Percentiles rank a stretch among this genome's conserved stretches.
phyloP scores from a whole-genome alignment of 2,329 filamentous ascomycete genomes.

The Calonectria pauciramosa region DNA sequence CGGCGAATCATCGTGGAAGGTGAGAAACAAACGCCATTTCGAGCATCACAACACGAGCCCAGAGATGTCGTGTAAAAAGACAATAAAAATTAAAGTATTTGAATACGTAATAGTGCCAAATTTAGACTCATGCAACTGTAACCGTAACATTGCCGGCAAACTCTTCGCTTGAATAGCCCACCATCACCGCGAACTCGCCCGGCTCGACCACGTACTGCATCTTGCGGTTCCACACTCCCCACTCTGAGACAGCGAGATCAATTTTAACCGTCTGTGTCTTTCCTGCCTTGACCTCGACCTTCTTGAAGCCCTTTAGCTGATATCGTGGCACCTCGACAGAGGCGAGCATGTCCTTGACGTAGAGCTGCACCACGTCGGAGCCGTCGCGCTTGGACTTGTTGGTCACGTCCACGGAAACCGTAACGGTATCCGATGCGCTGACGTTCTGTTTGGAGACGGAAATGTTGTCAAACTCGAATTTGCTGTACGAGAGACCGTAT shows the following conservation, averaged over 20 bases:
- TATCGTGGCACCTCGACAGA: slow-evolving; percentile 75
- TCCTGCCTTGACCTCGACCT: slow-evolving; percentile 72
- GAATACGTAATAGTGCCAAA: background rate
- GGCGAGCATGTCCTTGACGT: slow-evolving; percentile 73
- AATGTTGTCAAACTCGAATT: slow-evolving; percentile 71
- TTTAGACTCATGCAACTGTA: slow-evolving; percentile 55
- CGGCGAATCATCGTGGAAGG: background rate
- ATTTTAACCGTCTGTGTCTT: slow-evolving; percentile 67
- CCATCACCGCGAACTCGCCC: slow-evolving; percentile 74
- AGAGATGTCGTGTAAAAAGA: background rate
- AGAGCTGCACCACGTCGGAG: slow-evolving; percentile 77
- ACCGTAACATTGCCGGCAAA: slow-evolving; percentile 69
- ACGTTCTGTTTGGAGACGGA: slow-evolving; percentile 63
- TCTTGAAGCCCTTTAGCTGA: slow-evolving; percentile 76
- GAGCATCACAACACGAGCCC: background rate
- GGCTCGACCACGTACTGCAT: slow-evolving; percentile 83
- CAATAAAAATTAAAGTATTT: background rate
- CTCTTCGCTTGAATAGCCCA: slow-evolving; percentile 72
- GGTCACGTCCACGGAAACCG: slow-evolving; percentile 71
- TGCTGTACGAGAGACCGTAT: slow-evolving; percentile 75
- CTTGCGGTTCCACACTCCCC: slow-evolving; percentile 69
- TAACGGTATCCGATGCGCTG: slow-evolving; percentile 65
- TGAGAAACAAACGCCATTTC: background rate
- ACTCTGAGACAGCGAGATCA: slow-evolving; percentile 66
- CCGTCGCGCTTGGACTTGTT: slow-evolving; percentile 71